Conservation (phyloP, 2,329 filamentous ascomycete species). For the Aaosphaeria arxii region DNA sequence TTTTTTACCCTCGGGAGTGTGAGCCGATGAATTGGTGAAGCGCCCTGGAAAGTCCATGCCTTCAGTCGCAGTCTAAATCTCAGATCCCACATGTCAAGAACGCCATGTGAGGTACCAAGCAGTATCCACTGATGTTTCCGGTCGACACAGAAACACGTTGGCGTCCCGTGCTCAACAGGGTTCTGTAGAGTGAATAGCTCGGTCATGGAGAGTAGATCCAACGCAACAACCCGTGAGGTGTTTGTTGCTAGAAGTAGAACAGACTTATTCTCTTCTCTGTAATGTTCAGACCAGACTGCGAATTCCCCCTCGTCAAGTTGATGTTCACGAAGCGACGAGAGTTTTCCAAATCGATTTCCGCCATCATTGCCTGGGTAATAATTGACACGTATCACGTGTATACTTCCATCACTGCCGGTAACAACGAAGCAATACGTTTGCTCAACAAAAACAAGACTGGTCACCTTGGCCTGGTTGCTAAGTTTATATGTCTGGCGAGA, state of each 20-base stretch:
- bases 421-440: constrained; percentile 92
- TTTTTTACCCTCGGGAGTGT: constrained; percentile 67
- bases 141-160: constrained; percentile 88
- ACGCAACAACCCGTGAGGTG: constrained; percentile 73
- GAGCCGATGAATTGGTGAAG: constrained; percentile 75
- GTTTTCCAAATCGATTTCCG: constrained; percentile 69
- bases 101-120: constrained; percentile 86
- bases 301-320: constrained; percentile 71
- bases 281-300: constrained; percentile 90
- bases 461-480: constrained; percentile 66
- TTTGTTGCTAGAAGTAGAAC: constrained; percentile 84
- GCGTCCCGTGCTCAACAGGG: constrained; percentile 85
- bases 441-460: constrained; percentile 85
- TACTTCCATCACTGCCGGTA: constrained; percentile 83
- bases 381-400: constrained; percentile 78
- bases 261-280: constrained; percentile 77
- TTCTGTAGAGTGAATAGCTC: constrained; percentile 79
- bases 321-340: constrained; percentile 69
- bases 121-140: constrained; percentile 85
- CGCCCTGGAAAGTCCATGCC: constrained; percentile 82
- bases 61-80: constrained; percentile 88
- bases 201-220: constrained; percentile 85
- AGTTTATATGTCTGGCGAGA: constrained; percentile 85
- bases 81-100: constrained; percentile 92
- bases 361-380: constrained; percentile 56